Evolutionary conservation across 1,139 yeast species (phyloP).

Genomic region (Yarrowia galli): DNA sequence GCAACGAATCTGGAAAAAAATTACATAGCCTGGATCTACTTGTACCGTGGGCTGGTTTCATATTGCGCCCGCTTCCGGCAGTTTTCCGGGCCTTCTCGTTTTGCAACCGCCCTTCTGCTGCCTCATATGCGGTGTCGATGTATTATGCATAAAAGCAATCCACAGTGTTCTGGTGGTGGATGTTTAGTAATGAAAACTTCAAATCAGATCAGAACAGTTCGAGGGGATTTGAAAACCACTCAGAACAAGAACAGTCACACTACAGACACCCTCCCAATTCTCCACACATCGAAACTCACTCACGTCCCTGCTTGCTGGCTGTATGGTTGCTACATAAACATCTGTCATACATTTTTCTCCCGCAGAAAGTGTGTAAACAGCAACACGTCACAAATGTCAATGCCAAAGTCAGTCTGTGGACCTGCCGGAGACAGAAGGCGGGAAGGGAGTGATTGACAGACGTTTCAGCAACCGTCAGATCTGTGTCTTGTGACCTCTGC

Average conservation of each 20-base stretch:
- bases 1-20: too few relatives aligned
- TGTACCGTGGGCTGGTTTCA: too few relatives aligned
- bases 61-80: background rate
- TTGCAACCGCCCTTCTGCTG: too few relatives aligned
- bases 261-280: background rate
- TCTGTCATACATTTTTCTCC: background rate
- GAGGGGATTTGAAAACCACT: background rate
- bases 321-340: constrained; percentile 2
- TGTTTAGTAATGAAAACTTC: too few relatives aligned
- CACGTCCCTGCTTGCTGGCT: background rate
- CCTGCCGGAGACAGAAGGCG: background rate
- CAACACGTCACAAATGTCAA: too few relatives aligned
- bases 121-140: background rate
- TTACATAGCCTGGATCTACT: too few relatives aligned
- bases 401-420: background rate
- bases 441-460: background rate
- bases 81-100: too few relatives aligned
- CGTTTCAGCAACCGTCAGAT: background rate
- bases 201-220: too few relatives aligned
- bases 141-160: background rate
- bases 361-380: background rate
- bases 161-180: too few relatives aligned
- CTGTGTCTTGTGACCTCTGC: too few relatives aligned
- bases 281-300: background rate
- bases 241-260: background rate